Evolutionary conservation across 169 alveolate species (phyloP).

Genomic region (Plasmodium vinckei): DNA sequence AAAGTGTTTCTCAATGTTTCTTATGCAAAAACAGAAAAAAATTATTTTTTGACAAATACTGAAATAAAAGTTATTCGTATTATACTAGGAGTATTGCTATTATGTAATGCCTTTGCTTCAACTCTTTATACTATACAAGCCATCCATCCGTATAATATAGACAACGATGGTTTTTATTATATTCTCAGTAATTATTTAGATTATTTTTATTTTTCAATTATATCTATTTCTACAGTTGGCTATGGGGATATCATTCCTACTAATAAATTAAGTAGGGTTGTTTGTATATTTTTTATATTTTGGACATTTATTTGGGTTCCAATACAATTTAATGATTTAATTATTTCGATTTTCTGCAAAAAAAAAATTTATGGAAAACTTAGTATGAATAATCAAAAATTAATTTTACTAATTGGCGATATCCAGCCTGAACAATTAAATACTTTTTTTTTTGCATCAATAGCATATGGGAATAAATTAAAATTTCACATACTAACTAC

Average conservation of each 20-base stretch:
- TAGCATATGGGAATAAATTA: slow-evolving; percentile 72
- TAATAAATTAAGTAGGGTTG: slow-evolving; percentile 80
- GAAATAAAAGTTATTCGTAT: slow-evolving; percentile 70
- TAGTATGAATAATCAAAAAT: slow-evolving; percentile 79
- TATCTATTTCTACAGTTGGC: slow-evolving; percentile 87
- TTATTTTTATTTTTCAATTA: slow-evolving; percentile 83
- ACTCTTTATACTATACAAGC: slow-evolving; percentile 68
- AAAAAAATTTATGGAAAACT: slow-evolving; percentile 79
- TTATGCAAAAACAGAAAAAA: slow-evolving; percentile 54
- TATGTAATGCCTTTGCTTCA: slow-evolving; percentile 74
- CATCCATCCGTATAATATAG: slow-evolving; percentile 60
- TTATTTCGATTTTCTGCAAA: slow-evolving; percentile 78
- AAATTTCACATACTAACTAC: slow-evolving; percentile 70
- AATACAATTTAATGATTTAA: slow-evolving; percentile 80
- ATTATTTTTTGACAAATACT: slow-evolving; percentile 49
- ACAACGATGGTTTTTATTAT: slow-evolving; percentile 24
- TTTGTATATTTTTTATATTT: slow-evolving; percentile 80
- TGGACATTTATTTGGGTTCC: slow-evolving; percentile 86
- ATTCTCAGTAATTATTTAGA: slow-evolving; percentile 66
- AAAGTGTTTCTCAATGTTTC: slow-evolving; percentile 72
- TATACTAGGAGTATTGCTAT: slow-evolving; percentile 54
- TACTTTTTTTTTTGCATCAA: slow-evolving; percentile 77
- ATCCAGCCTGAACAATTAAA: slow-evolving; percentile 83
- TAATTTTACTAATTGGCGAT: slow-evolving; percentile 83
- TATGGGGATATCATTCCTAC: slow-evolving; percentile 85